Conservation (phyloP, 2,329 filamentous ascomycete species). For the Aspergillus pseudotamarii region DNA sequence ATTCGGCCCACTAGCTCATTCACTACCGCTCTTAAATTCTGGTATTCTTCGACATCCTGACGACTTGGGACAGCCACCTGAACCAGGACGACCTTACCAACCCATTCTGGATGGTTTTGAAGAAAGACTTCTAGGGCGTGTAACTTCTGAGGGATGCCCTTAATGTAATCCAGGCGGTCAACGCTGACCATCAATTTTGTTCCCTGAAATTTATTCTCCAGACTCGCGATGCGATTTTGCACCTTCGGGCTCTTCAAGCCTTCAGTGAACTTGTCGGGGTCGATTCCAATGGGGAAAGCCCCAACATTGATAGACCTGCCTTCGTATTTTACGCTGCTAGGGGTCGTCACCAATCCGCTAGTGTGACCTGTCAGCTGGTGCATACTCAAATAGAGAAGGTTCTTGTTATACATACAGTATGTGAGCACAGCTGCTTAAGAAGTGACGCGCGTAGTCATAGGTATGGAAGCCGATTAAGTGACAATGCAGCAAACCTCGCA, state of each 20-base stretch:
- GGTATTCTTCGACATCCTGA: slow-evolving; percentile 94
- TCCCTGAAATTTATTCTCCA: slow-evolving; percentile 86
- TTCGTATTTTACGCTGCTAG: slow-evolving; percentile 86
- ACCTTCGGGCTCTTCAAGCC: slow-evolving; percentile 80
- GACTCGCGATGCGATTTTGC: slow-evolving; percentile 76
- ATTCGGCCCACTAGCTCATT: slow-evolving; percentile 94
- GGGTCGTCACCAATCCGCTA: slow-evolving; percentile 65
- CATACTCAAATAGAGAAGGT: slow-evolving; percentile 9
- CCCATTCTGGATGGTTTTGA: slow-evolving; percentile 93
- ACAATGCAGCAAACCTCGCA: slow-evolving; percentile 83
- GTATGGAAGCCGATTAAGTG: slow-evolving; percentile 95
- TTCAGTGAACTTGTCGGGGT: slow-evolving; percentile 90
- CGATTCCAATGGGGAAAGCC: slow-evolving; percentile 93
- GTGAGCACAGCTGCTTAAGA: slow-evolving; percentile 87
- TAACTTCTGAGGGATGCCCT: slow-evolving; percentile 92
- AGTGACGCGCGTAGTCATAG: slow-evolving; percentile 93
- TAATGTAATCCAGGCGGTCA: slow-evolving; percentile 95
- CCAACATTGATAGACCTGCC: slow-evolving; percentile 83
- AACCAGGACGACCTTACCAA: slow-evolving; percentile 90
- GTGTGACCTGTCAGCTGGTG: slow-evolving; percentile 8
- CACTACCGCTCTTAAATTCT: slow-evolving; percentile 87
- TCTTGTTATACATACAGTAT: slow-evolving; percentile 63
- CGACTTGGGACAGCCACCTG: slow-evolving; percentile 91
- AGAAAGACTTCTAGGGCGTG: slow-evolving; percentile 93
- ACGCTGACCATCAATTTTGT: slow-evolving; percentile 94